phyloP scores from a whole-genome alignment of 148 eudicot species.

The Heliamphora exappendiculata region DNA sequence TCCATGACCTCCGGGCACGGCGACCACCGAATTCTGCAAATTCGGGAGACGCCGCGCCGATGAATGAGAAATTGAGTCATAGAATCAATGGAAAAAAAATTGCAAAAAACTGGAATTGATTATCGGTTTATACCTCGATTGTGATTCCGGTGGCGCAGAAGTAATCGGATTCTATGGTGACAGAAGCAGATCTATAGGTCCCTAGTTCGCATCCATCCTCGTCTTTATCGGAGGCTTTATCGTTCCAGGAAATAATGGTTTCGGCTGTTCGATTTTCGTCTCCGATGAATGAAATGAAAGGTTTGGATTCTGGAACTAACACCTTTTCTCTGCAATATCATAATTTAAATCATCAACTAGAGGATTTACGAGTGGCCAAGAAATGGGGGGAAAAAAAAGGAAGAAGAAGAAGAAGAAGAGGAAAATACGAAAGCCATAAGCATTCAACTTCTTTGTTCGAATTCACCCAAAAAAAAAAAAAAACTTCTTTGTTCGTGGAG shows the following conservation, averaged over 20 bases:
- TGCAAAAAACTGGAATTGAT: not conserved
- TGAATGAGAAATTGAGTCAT: not conserved
- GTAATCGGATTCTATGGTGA: conserved; percentile 62
- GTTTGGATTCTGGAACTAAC: conserved; percentile 50
- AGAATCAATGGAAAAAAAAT: not conserved
- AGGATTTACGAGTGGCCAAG: not conserved
- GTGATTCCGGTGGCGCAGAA: conserved; percentile 79
- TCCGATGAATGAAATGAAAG: conserved; percentile 81
- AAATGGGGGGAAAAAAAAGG: not conserved
- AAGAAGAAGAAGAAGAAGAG: not conserved
- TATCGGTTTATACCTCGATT: conserved; percentile 35
- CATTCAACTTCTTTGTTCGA: too few species aligned
- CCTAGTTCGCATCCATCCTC: conserved; percentile 43
- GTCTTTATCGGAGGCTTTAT: conserved; percentile 60
- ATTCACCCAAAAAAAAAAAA: too few species aligned
- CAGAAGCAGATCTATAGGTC: conserved; percentile 66
- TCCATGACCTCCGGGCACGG: conserved; percentile 42
- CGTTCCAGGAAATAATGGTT: conserved; percentile 72
- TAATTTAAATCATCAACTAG: not conserved
- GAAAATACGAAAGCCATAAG: too few species aligned
- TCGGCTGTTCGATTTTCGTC: conserved; percentile 22
- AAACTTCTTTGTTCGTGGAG: too few species aligned
- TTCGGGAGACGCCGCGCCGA: not conserved
- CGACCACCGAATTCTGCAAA: conserved; percentile 60
- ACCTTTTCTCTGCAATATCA: conserved; percentile 67